Conservation (phyloP, 805 yeast genomes). For the Yarrowia yakushimensis region DNA sequence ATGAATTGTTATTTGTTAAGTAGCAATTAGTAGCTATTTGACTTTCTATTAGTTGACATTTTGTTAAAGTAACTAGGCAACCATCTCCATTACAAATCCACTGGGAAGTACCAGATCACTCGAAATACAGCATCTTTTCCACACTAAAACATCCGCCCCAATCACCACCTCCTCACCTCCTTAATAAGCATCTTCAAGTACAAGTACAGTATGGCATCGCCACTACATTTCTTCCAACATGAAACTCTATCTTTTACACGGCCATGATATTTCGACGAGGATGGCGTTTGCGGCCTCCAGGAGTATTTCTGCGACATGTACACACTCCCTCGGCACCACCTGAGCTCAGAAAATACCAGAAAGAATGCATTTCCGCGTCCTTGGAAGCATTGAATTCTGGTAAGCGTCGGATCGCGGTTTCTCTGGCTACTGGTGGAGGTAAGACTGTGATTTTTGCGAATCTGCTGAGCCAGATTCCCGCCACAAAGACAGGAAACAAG, state of each 20-base stretch:
- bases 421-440: conserved; percentile 93
- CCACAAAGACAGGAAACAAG: conserved; percentile 37
- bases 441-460: conserved; percentile 53
- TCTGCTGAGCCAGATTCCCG: conserved; percentile 37
- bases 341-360: conserved; percentile 56
- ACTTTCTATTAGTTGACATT: too few species aligned
- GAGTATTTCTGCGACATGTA: not conserved
- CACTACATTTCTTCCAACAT: too few species aligned
- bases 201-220: too few species aligned
- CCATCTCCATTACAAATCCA: too few species aligned
- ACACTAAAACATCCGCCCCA: too few species aligned
- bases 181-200: too few species aligned
- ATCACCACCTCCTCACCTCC: too few species aligned
- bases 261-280: not conserved
- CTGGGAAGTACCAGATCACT: too few species aligned
- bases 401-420: conserved; percentile 64
- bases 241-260: not conserved
- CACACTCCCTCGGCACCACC: not conserved
- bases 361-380: conserved; percentile 61
- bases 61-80: too few species aligned
- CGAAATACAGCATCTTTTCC: too few species aligned
- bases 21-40: too few species aligned
- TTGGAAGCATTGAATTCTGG: conserved; percentile 47
- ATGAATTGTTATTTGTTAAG: too few species aligned
- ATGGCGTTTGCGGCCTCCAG: not conserved